Evolutionary conservation across 164 flowering plant species (phyloP), one percentile per base, ranked within the genome.

Genomic region (Stephania japonica): DNA sequence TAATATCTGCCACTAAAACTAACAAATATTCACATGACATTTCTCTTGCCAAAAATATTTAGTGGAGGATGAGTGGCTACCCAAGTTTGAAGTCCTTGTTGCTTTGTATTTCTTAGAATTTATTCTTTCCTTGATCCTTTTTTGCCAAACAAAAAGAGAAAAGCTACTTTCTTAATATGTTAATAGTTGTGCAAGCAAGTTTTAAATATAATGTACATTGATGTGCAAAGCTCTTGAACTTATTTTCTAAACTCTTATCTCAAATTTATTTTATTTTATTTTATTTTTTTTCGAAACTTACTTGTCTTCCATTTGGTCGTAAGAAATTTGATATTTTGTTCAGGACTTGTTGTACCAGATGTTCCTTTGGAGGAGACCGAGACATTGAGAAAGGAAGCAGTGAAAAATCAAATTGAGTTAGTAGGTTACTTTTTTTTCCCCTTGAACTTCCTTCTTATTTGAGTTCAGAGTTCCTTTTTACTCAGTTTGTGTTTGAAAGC

Each of bases 291-390:
- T 70, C 16, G 7, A 27, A 27, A 19, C 16, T 27, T 69, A 56
- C 4, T 32, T 32, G 8, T 73, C 64, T 25, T 9, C 25, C 18
- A 43, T 27, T 47, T n/a, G n/a, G 9, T 41, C 21, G 13, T 18
- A 1, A 42, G 26, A 19, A 19, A 21, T 71, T n/a, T 61, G 42
- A 38, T 42, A 7, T 66, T 70, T 13, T 50, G 79, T 83, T 77
- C 85, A 94, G 98, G 97, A 47, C 90, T 94, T 72, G 88, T 94
- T 71, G 97, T 94, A 43, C 99, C 99, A 23, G 99, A 94, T 86
- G 96, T 92, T 78, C 99, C 99, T 67, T 73, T 94, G 26, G 99
- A 94, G 79, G 99, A 94, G 80, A 88, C 99, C 49, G 91, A 83
- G 76, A 68, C 75, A 32, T 80, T 94, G 84, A 89, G 94, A 78